Conservation (phyloP, 2,329 filamentous ascomycete species). For the Sarocladium oryzae region DNA sequence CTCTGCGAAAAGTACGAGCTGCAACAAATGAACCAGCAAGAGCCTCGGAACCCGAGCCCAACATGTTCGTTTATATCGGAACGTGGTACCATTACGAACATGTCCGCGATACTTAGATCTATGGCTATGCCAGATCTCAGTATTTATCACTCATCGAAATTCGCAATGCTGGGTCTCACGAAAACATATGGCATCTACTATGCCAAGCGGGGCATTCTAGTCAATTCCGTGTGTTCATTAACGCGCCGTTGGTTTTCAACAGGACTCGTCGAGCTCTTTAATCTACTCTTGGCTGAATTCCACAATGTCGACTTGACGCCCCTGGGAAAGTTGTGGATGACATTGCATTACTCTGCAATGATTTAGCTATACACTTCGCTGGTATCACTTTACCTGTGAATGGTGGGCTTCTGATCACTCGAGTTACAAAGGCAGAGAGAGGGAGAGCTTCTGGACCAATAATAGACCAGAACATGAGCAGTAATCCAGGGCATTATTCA, state of each 20-base stretch:
- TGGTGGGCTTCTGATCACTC: not conserved
- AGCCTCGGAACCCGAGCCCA: constrained; percentile 23
- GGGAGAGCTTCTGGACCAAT: not conserved
- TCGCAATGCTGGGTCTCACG: constrained; percentile 11
- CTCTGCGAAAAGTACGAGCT: constrained; percentile 26
- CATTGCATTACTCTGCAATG: not conserved
- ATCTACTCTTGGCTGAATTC: not conserved
- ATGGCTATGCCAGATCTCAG: constrained; percentile 11
- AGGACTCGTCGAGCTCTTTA: not conserved
- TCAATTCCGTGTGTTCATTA: constrained; percentile 25
- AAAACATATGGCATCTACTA: constrained; percentile 30
- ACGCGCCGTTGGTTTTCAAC: constrained; percentile 15
- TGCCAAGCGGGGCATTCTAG: constrained; percentile 27
- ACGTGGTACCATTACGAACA: constrained; percentile 13
- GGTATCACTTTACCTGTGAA: not conserved
- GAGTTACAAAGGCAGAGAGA: not conserved
- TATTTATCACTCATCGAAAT: constrained; percentile 12
- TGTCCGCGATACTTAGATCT: constrained; percentile 11
- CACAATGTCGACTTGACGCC: not conserved
- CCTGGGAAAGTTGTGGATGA: not conserved
- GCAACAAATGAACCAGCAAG: constrained; percentile 33
- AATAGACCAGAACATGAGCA: not conserved
- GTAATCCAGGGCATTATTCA: not conserved
- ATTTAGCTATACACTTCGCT: not conserved
- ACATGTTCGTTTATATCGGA: constrained; percentile 19